A percentile compares a stretch with the other conserved stretches of the same genome.
These are phyloP conservation scores for Fusarium paranaense DNA, from an alignment of 2,329 filamentous ascomycete genomes.

Conservation along the genomic window DNA sequence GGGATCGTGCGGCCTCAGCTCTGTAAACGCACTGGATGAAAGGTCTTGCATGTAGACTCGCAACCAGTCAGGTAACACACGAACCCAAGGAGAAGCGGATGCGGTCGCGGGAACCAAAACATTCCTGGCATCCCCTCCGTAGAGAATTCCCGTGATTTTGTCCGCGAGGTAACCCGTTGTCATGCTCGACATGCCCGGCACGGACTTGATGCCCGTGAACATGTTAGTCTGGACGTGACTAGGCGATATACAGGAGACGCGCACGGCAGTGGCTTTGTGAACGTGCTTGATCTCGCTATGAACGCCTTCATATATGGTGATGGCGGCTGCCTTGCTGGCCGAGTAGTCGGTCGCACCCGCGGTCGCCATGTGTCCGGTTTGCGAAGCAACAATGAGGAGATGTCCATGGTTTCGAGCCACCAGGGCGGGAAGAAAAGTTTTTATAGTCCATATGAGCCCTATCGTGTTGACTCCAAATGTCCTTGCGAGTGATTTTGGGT, in stretches of 20 bases:
- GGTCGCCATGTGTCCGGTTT: slow-evolving; percentile 65
- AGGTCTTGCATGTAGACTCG: not conserved
- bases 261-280: slow-evolving; percentile 66
- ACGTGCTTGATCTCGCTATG: slow-evolving; percentile 61
- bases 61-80: not conserved
- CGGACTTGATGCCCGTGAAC: slow-evolving; percentile 24
- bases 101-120: not conserved
- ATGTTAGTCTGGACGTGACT: slow-evolving; percentile 58
- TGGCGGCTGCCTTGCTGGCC: slow-evolving; percentile 67
- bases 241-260: slow-evolving; percentile 43
- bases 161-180: not conserved
- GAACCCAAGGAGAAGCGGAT: not conserved
- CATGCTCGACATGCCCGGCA: slow-evolving; percentile 13
- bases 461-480: slow-evolving; percentile 68
- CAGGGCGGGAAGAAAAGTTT: slow-evolving; percentile 68
- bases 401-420: slow-evolving; percentile 67
- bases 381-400: slow-evolving; percentile 66
- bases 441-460: slow-evolving; percentile 66
- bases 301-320: slow-evolving; percentile 70
- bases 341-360: slow-evolving; percentile 71
- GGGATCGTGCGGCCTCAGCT: not conserved
- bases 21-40: not conserved
- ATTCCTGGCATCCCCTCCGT: not conserved
- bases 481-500: not conserved
- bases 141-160: not conserved